Conservation (phyloP, 1,139 yeast species). For the Yamadazyma sp. region DNA sequence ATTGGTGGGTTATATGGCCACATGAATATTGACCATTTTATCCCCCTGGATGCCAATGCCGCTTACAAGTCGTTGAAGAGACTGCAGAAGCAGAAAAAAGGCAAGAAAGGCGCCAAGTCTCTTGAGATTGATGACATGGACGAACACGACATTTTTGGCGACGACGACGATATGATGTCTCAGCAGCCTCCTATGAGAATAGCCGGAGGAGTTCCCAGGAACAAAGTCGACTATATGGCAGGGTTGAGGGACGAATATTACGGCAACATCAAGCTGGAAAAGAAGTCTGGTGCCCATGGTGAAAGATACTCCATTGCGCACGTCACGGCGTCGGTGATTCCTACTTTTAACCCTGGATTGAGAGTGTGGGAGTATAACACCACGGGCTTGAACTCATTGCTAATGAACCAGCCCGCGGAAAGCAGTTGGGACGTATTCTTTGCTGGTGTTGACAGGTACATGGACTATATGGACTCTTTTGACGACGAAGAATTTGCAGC, state of each 20-base stretch:
- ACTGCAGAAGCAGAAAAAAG: slow-evolving; percentile 13
- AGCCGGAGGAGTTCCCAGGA: slow-evolving; percentile 62
- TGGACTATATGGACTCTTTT: slow-evolving; percentile 23
- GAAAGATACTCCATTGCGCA: slow-evolving; percentile 71
- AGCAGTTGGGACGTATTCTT: slow-evolving; percentile 61
- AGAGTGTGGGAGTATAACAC: slow-evolving; percentile 85
- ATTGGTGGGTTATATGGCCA: slow-evolving; percentile 85
- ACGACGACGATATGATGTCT: slow-evolving; percentile 15
- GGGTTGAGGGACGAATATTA: slow-evolving; percentile 52
- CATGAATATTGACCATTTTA: slow-evolving; percentile 84
- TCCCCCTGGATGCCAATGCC: slow-evolving; percentile 69
- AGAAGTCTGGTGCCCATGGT: slow-evolving; percentile 43
- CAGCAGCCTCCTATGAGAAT: slow-evolving; percentile 25
- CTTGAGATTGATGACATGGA: no score
- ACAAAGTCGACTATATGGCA: slow-evolving; percentile 64
- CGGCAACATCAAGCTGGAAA: slow-evolving; percentile 43
- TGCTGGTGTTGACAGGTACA: slow-evolving; percentile 38
- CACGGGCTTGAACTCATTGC: slow-evolving; percentile 39
- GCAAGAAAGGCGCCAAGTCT: slow-evolving; percentile 9
- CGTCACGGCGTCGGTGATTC: slow-evolving; percentile 75
- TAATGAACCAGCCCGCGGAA: slow-evolving; percentile 16
- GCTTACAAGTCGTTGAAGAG: slow-evolving; percentile 56
- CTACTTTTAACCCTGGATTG: slow-evolving; percentile 81
- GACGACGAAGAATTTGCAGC: slow-evolving; percentile 16
- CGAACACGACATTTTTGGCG: slow-evolving; percentile 15